Base-by-base conservation (phyloP, 1,284 basidiomycete species). In the Melampsora americana region DNA sequence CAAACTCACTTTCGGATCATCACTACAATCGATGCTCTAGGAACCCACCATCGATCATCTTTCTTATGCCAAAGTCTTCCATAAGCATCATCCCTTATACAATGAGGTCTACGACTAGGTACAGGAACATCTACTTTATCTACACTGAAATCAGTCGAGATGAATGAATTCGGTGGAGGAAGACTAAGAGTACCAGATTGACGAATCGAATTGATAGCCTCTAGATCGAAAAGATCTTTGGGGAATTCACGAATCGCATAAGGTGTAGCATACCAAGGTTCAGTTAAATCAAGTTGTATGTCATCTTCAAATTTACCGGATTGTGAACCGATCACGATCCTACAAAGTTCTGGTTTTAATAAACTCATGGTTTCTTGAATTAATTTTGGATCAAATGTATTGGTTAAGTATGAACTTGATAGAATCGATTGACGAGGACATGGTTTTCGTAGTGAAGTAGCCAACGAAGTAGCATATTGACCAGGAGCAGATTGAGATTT, bases 21-120 rank as follows among this genome's bases (percentile, higher is more conserved):
- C 68, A 93, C 85, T 74, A 89, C 83, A n/a, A 89, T 86, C 77
- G 87, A 85, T 1, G 92, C 92, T 81, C 92, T 92, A 0, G 95
- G 95, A 5, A 95, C 88, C 91, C 92, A 95, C 85, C 95, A 97
- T 77, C 87, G 88, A 83, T 98, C 94, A 82, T 98, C 95, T 81
- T 93, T 93, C 86, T 98, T 98, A 84, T 94, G 88, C 94, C 94
- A 98, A 14, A 96, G 83, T 26, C 89, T 86, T 0, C 89, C 90
- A 44, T 90, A 81, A 0, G 87, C 84, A 0, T 89, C 92, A 82
- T 92, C 87, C 35, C 87, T 85, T 72, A 97, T 86, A 77, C 94
- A 87, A 79, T 87, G 85, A 14, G 95, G 95, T 39, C 90, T 87
- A 76, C 87, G 88, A 72, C 87, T 82, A 18, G 91, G 90, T 30